Evolutionary conservation across 2,329 filamentous ascomycete species (phyloP), one percentile per base, ranked within the genome.

Genomic region (Helotiales sp.): DNA sequence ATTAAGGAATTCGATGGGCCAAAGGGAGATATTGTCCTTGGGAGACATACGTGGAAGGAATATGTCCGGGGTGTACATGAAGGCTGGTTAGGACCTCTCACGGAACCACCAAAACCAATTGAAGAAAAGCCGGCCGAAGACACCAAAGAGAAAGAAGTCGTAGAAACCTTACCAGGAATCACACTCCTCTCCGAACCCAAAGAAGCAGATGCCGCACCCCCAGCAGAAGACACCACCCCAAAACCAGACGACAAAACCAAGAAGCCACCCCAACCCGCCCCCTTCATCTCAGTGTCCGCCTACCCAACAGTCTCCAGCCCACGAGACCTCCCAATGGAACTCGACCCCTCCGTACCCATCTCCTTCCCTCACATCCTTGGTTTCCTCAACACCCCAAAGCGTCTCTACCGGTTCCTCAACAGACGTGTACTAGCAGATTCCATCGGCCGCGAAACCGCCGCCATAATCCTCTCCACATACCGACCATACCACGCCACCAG

Each of bases 21-120:
- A 24, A 86, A 86, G 70, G 96, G 96, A 52, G 95, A 98, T 77
- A 85, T 99, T 61, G 89, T 98, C 20, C 88, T 99, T 74, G 96
- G 96, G 13, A 84, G 95, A 65, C 92, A 97, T 77, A 90, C 95
- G 10, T 99, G 96, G 96, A 99, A 97, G 81, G 96, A 99, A 80
- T 99, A 98, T 78, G 83, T 98, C 26, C 86, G 94, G 66, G 96
- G 96, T 54, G 77, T 98, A 72, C 96, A 99, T 78, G 96, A 99
- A 80, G 96, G 96, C 64, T 99, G 96, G 95, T 82, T 99, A 26
- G 95, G 96, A 0, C 93, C 96, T 7, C 82, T 97, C 50, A 87
- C 91, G 67, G 80, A 88, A 64, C 91, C 91, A 1, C 75, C 77
- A 30, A 77, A 81, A 63, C 77, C 77, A 65, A 75, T 60, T 20